A percentile compares a stretch with the other conserved stretches of the same genome.
phyloP scores from a whole-genome alignment of 805 yeast genomes.

The Sugiyamaella valdiviana region DNA sequence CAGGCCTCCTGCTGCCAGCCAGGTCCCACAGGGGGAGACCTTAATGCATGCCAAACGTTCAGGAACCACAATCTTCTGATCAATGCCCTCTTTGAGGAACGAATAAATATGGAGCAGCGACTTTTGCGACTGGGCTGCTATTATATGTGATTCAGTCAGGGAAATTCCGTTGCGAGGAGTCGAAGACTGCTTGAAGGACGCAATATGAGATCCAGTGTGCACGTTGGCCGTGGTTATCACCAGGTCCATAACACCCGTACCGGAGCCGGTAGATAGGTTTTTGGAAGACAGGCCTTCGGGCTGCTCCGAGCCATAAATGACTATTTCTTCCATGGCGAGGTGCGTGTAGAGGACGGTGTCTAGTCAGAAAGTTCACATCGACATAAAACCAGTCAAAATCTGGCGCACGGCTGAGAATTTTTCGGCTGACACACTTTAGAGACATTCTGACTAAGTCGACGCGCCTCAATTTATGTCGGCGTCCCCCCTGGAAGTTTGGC shows the following conservation, averaged over 20 bases:
- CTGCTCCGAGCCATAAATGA: slow-evolving; percentile 13
- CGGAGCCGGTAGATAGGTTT: slow-evolving; percentile 4
- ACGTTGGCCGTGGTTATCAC: slow-evolving; percentile 17
- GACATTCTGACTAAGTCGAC: neutral
- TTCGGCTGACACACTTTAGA: neutral
- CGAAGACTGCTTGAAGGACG: slow-evolving; percentile 49
- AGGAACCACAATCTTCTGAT: slow-evolving; percentile 79
- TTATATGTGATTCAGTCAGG: slow-evolving; percentile 47
- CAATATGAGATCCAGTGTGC: slow-evolving; percentile 38
- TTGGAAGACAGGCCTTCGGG: slow-evolving; percentile 7
- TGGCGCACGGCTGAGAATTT: neutral
- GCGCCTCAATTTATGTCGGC: neutral
- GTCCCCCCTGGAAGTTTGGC: neutral
- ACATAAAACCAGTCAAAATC: neutral
- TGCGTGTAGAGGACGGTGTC: neutral
- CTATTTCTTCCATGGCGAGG: slow-evolving; percentile 31
- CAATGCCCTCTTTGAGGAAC: slow-evolving; percentile 59
- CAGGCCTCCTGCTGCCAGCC: slow-evolving; percentile 62
- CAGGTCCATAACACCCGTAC: slow-evolving; percentile 7
- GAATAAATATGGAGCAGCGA: slow-evolving; percentile 71
- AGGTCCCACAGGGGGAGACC: slow-evolving; percentile 36
- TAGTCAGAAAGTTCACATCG: neutral
- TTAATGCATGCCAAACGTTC: slow-evolving; percentile 62
- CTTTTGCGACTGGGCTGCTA: slow-evolving; percentile 61
- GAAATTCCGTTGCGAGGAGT: slow-evolving; percentile 42